Evolutionary conservation across 2,329 filamentous ascomycete genomes (phyloP), one percentile per base, ranked within the genome.

Genomic region (Paecilomyces fulvus): DNA sequence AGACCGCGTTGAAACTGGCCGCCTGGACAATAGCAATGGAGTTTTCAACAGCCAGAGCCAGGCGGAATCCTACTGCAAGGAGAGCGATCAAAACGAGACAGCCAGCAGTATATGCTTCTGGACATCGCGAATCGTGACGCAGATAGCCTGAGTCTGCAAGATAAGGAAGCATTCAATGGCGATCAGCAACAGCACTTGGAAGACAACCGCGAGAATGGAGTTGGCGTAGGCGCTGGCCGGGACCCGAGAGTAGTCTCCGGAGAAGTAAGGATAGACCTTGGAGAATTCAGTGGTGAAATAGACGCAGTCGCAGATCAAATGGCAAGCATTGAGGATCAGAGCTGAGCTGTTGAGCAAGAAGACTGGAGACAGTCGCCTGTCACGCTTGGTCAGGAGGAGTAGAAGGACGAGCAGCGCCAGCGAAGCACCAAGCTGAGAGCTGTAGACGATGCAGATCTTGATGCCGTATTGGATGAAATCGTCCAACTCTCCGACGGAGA

Each of bases 371-470:
- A 75, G 74, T 58, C 88, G 81, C 68, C 89, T 90, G 61, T 83
- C 77, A 0, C 76, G 69, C 20, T 83, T 82, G 0, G 88, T 91
- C 69, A 92, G 79, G 57, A 86, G 73, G 10, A 90, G 73, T 2
- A 92, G 75, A 30, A 88, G 77, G 49, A 87, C 62, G 17, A 92
- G 75, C 65, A 90, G 81, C 58, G 87, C 73, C 56, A 86, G 61
- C 51, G 82, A 83, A 23, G 87, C 83, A 30, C 89, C 89, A 53
- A 91, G 78, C 68, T 92, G 88, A 17, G 80, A 74, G 54, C 82
- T 85, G 67, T 86, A 89, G 72, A 85, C 86, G 76, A 89, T 83
- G 67, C 72, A 77, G 33, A 78, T 66, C 8, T 73, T 72, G 56
- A 77, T 69, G 58, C 75, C 76, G 65, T 80, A 80, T 57, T 74